These are phyloP conservation scores for Fraxinus sp. DNA, from an alignment of 305 asterid species.

Conservation along the genomic window DNA sequence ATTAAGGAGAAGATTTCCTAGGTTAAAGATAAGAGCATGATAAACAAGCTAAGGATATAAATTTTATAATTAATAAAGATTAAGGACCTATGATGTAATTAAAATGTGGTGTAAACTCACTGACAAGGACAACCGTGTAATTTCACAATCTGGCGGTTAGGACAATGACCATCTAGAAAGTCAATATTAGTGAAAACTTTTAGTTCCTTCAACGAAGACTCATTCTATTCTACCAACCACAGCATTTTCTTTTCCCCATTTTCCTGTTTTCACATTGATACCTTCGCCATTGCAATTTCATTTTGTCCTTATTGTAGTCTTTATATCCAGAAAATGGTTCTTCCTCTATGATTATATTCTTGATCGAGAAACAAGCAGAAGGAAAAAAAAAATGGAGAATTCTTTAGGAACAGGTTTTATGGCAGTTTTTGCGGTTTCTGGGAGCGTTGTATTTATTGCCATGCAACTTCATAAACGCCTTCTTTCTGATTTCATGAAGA, in stretches of 20 bases:
- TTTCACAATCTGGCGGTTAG: neutral
- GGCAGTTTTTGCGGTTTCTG: constrained; percentile 87
- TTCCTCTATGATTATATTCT: constrained; percentile 25
- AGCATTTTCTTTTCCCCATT: neutral
- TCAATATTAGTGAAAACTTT: no score
- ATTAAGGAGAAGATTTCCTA: neutral
- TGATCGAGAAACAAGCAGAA: neutral
- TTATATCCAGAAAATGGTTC: constrained; percentile 34
- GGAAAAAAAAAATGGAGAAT: constrained; percentile 38
- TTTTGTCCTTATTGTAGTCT: constrained; percentile 26
- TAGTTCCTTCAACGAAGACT: neutral
- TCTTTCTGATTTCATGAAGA: constrained; percentile 71
- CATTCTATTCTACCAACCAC: constrained; percentile 15
- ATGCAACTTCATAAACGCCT: constrained; percentile 75
- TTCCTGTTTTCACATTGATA: constrained; percentile 18
- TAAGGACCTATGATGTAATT: neutral
- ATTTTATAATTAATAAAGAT: no score
- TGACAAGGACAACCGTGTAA: neutral
- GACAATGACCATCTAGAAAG: neutral
- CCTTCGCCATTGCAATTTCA: constrained; percentile 35
- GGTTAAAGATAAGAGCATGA: neutral
- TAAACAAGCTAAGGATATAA: neutral
- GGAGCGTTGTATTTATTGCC: constrained; percentile 79
- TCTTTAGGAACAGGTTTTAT: constrained; percentile 57
- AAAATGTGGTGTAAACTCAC: neutral